These are phyloP conservation scores for Calonectria multiphialidica DNA, from an alignment of 2,329 filamentous ascomycete genomes.

Conservation along the genomic window DNA sequence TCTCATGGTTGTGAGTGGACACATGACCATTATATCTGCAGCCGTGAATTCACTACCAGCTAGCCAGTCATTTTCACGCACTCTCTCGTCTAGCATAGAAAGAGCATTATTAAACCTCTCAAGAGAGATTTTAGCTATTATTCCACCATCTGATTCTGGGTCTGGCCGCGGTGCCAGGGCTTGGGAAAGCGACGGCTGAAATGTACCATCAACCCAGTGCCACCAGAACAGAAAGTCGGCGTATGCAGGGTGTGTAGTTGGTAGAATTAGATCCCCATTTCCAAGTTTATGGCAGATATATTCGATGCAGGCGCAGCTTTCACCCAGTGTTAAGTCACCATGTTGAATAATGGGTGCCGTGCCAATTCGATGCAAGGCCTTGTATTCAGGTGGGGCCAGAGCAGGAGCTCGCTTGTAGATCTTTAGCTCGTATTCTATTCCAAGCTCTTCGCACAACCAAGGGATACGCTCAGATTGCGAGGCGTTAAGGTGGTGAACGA, in stretches of 20 bases:
- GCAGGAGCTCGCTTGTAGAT: constrained; percentile 34
- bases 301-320: constrained; percentile 70
- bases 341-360: constrained; percentile 72
- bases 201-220: constrained; percentile 65
- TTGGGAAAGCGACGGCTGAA: constrained; percentile 54
- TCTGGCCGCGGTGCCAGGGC: constrained; percentile 48
- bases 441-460: constrained; percentile 75
- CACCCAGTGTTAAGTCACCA: constrained; percentile 63
- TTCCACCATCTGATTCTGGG: constrained; percentile 30
- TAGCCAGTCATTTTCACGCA: constrained; percentile 64
- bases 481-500: constrained; percentile 64
- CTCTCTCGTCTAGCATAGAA: constrained; percentile 62
- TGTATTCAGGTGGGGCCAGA: constrained; percentile 37
- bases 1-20: constrained; percentile 72
- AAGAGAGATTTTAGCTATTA: constrained; percentile 43
- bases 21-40: constrained; percentile 75
- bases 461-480: constrained; percentile 74
- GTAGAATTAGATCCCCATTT: constrained; percentile 59
- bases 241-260: constrained; percentile 61
- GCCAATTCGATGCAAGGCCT: constrained; percentile 58
- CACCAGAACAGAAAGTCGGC: constrained; percentile 75
- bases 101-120: constrained; percentile 54
- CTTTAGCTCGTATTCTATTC: constrained; percentile 60
- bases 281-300: constrained; percentile 70
- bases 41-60: constrained; percentile 72